Evolutionary conservation across 1,284 basidiomycete genomes (phyloP), one percentile per base, ranked within the genome.

Genomic region (Cryptococcus wingfieldii): DNA sequence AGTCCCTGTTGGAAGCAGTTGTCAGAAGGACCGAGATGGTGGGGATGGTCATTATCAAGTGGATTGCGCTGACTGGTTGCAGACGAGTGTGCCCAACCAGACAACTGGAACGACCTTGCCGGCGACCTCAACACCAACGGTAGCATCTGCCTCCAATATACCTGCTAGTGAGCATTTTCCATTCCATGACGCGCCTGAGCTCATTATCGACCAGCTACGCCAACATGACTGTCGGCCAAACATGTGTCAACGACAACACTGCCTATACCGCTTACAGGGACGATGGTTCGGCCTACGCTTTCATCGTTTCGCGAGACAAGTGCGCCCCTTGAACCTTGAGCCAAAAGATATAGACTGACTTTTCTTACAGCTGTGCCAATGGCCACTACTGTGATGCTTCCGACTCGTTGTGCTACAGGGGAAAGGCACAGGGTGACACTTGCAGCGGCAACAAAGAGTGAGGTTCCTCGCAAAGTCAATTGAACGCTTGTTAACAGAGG

Each of bases 21-120:
- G 90, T 76, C 89, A 93, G 75, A 83, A 93, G 56, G 88, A 92
- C 73, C 84, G 90, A 52, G 91, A 94, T 74, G 89, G 90, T 89
- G 61, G 60, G 81, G 67, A 14, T 14, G 9, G 41, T n/a, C 27
- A 19, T 38, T 49, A n/a, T 16, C 23, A 23, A 14, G 38, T 4
- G 38, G 23, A n/a, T 45, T 27, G 18, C 2, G 31, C 50, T 38
- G 19, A 45, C n/a, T 16, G 14, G 41, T 47, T 25, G 13, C 6
- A 91, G 90, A 94, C 68, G 81, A 90, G 76, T 92, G 89, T 66
- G 78, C 81, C 64, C 79, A 79, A 0, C 86, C 88, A 4, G 79
- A 83, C 2, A 85, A 90, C 68, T 83, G 76, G 63, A 76, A 75
- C 53, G 81, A 87, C 5, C 80, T 90, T 19, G 79, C 81, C 14